Percentiles rank a stretch among this genome's conserved stretches.
Evolutionary conservation across 2,329 filamentous ascomycete species (phyloP).

Genomic region (Clarireedia hainanense): DNA sequence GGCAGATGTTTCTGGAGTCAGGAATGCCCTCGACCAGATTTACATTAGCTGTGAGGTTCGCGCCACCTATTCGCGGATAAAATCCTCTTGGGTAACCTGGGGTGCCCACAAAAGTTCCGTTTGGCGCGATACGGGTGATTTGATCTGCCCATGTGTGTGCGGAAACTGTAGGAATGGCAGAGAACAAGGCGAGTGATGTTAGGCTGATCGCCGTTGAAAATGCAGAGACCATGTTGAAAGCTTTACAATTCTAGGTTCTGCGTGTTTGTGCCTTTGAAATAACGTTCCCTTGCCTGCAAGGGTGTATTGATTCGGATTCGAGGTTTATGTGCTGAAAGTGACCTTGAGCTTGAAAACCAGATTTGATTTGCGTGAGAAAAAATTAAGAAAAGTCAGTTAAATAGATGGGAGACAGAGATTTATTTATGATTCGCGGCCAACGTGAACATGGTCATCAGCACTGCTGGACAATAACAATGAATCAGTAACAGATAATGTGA

Average conservation of each 20-base stretch:
- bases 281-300: constrained; percentile 16
- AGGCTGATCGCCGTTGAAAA: constrained; percentile 5
- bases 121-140: constrained; percentile 59
- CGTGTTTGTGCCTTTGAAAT: neutral
- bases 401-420: constrained; percentile 4
- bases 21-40: neutral
- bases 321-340: neutral
- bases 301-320: constrained; percentile 1
- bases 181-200: constrained; percentile 14
- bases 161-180: constrained; percentile 7
- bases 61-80: constrained; percentile 44
- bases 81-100: constrained; percentile 72
- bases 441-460: constrained; percentile 16
- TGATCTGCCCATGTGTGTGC: constrained; percentile 67
- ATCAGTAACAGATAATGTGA: constrained; percentile 12
- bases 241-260: constrained; percentile 3
- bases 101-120: constrained; percentile 64
- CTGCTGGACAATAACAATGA: constrained; percentile 14
- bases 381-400: neutral
- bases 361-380: neutral
- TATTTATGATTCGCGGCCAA: constrained; percentile 14
- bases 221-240: constrained; percentile 6
- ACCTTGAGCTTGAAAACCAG: neutral
- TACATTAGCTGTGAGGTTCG: constrained; percentile 51
- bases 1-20: neutral